Evolutionary conservation across 2,329 filamentous ascomycete genomes (phyloP).

Genomic region (Fusarium sp.): DNA sequence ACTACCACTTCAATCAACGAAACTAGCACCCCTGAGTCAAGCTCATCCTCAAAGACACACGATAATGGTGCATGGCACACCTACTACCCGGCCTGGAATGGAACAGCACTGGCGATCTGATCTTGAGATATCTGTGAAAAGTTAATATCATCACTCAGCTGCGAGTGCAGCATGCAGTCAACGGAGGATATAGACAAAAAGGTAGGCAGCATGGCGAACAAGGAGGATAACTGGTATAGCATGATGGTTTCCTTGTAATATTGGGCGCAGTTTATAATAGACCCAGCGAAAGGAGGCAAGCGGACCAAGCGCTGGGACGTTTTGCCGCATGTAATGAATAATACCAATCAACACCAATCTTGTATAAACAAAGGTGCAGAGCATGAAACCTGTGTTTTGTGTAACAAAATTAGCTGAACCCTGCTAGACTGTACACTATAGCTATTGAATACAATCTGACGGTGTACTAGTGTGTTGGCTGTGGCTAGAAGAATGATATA

Average conservation of each 20-base stretch:
- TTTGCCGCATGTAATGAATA: conserved; percentile 43
- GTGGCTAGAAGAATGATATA: conserved; percentile 17
- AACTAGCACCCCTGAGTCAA: conserved; percentile 3
- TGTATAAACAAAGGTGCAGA: not conserved
- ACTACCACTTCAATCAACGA: conserved; percentile 16
- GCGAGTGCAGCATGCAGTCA: not conserved
- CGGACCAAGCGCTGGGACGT: conserved; percentile 55
- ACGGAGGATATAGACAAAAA: not conserved
- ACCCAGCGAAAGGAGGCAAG: conserved; percentile 34
- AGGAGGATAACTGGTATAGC: conserved; percentile 16
- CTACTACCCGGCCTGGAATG: conserved; percentile 56
- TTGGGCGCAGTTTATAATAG: conserved; percentile 17
- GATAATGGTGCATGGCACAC: conserved; percentile 59
- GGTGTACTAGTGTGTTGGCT: not conserved
- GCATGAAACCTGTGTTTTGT: not conserved
- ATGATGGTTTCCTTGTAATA: conserved; percentile 21
- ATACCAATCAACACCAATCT: conserved; percentile 25
- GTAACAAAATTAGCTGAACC: not conserved
- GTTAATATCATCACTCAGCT: not conserved
- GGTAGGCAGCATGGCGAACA: conserved; percentile 15
- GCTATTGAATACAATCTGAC: not conserved
- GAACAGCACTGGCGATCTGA: conserved; percentile 40
- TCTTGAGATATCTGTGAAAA: conserved; percentile 14
- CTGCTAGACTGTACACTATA: not conserved
- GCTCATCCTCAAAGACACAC: conserved; percentile 43